phyloP scores from a whole-genome alignment of 768 basidiomycete species.

The Boletus reticulatus region DNA sequence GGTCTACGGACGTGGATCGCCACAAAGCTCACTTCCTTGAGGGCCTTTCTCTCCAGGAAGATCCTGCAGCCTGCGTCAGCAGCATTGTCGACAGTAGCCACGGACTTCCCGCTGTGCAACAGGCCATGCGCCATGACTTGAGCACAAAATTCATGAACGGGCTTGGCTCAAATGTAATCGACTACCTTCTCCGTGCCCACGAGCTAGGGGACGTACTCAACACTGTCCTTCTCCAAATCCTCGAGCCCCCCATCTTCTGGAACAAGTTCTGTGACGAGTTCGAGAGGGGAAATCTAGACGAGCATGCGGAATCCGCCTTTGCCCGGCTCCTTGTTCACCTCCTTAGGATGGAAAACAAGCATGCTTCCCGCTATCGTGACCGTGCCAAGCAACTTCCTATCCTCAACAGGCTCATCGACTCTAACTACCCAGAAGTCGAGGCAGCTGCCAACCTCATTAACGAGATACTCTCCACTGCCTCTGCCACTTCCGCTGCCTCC shows the following conservation, averaged over 20 bases:
- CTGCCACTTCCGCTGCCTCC: conserved; percentile 16
- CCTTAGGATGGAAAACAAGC: conserved; percentile 36
- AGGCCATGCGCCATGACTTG: conserved; percentile 41
- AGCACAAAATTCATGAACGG: conserved; percentile 42
- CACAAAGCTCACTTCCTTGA: conserved; percentile 42
- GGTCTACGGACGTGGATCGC: conserved; percentile 25
- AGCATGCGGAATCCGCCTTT: conserved; percentile 38
- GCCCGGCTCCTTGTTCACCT: conserved; percentile 52
- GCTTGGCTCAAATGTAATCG: conserved; percentile 34
- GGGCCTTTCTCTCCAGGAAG: conserved; percentile 40
- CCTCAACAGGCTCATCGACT: conserved; percentile 25
- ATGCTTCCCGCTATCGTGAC: conserved; percentile 37
- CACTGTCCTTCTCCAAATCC: conserved; percentile 38
- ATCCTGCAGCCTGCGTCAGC: conserved; percentile 37
- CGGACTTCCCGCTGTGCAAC: conserved; percentile 40
- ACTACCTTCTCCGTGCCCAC: conserved; percentile 39
- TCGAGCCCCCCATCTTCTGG: conserved; percentile 56
- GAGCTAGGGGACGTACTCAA: conserved; percentile 38
- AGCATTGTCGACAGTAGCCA: conserved; percentile 34
- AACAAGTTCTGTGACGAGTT: conserved; percentile 36
- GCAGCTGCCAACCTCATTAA: conserved; percentile 39
- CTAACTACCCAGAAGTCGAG: conserved; percentile 22
- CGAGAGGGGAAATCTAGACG: conserved; percentile 30
- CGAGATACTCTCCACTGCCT: conserved; percentile 34
- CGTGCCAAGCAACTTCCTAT: conserved; percentile 35